Percentiles rank a stretch among this genome's conserved stretches.
These are phyloP conservation scores for Verticillium albo-atrum DNA, from an alignment of 2,329 filamentous ascomycete genomes.

Conservation along the genomic window DNA sequence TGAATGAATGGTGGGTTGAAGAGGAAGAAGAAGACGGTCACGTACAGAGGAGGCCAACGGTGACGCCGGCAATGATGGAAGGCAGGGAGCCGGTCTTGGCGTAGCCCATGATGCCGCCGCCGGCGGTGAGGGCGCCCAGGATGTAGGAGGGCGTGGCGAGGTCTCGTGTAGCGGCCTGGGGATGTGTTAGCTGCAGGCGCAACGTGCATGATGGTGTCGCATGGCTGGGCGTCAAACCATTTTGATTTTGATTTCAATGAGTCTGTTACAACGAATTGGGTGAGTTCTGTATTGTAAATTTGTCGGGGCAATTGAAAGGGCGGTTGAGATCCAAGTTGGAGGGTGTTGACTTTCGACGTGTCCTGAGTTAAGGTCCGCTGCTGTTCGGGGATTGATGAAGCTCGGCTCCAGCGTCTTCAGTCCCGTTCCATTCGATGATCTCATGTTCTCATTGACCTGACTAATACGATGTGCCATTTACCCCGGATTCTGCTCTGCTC, in stretches of 20 bases:
- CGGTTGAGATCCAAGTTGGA: background rate
- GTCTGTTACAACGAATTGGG: background rate
- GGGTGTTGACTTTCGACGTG: background rate
- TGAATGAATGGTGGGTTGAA: no score
- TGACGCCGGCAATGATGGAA: slow-evolving; percentile 78
- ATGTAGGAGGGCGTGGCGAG: slow-evolving; percentile 65
- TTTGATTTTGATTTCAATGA: background rate
- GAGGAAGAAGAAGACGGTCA: slow-evolving; percentile 7
- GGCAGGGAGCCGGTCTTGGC: slow-evolving; percentile 79
- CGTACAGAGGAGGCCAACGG: slow-evolving; percentile 66
- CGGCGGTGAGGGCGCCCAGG: slow-evolving; percentile 76
- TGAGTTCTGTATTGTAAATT: background rate
- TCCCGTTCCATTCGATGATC: slow-evolving; percentile 5
- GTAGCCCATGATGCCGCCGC: slow-evolving; percentile 85
- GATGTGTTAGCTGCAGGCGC: slow-evolving; percentile 6
- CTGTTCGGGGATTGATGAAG: background rate
- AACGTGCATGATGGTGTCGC: background rate
- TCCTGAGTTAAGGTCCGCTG: background rate
- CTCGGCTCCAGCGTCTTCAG: background rate
- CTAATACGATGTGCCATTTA: slow-evolving; percentile 4
- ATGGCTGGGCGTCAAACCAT: slow-evolving; percentile 5
- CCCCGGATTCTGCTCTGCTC: slow-evolving; percentile 5
- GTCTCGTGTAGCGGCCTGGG: slow-evolving; percentile 19
- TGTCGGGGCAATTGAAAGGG: background rate
- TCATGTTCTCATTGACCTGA: slow-evolving; percentile 6